Conservation (phyloP, 2,329 filamentous ascomycete species). For the Biscogniauxia mediterranea region DNA sequence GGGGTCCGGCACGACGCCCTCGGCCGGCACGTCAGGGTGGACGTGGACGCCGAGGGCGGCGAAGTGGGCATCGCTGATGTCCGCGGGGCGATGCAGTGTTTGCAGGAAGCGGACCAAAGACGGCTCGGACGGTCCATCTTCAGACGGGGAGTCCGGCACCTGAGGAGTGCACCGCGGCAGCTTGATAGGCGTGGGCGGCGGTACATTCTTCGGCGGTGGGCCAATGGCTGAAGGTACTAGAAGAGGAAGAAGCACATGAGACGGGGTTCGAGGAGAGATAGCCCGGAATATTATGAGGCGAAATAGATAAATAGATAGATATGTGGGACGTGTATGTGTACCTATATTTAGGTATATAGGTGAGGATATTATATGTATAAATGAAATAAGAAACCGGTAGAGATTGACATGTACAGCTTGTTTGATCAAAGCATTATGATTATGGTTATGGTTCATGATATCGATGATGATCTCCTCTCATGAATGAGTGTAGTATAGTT, state of each 20-base stretch:
- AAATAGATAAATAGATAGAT: not conserved
- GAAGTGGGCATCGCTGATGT: constrained; percentile 50
- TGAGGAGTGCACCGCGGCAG: constrained; percentile 45
- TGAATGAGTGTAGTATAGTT: not conserved
- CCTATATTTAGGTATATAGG: too few species aligned
- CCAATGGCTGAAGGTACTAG: constrained; percentile 26
- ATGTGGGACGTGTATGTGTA: not conserved
- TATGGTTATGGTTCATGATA: not conserved
- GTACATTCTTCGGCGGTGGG: constrained; percentile 47
- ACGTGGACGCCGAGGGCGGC: constrained; percentile 58
- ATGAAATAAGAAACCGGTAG: too few species aligned
- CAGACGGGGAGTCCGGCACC: constrained; percentile 14
- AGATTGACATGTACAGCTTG: too few species aligned
- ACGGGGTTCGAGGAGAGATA: constrained; percentile 6
- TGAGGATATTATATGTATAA: too few species aligned
- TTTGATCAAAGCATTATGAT: too few species aligned
- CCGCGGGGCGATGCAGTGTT: constrained; percentile 50
- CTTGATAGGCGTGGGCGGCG: constrained; percentile 54
- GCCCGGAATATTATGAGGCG: not conserved
- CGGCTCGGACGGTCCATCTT: constrained; percentile 21
- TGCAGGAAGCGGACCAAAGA: constrained; percentile 53
- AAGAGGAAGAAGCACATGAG: constrained; percentile 20
- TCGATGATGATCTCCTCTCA: not conserved
- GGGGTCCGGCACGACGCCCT: constrained; percentile 53
- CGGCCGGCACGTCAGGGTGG: constrained; percentile 45